Evolutionary conservation across 108 stramenopile genomes (phyloP), one percentile per base, ranked within the genome.

Genomic region (Cyclotella atomus): DNA sequence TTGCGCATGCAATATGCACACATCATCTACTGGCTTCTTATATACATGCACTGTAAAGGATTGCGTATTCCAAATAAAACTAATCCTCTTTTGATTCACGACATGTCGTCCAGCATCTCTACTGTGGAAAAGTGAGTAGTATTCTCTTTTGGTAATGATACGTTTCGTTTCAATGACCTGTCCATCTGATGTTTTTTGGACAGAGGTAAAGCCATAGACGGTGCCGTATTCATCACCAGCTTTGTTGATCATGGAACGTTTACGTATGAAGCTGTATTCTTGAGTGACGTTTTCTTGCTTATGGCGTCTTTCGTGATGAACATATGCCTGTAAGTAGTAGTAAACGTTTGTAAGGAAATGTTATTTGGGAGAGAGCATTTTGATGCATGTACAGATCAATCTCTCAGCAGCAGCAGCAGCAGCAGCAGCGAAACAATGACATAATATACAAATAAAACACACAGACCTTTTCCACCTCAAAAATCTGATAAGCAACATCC

Each of bases 1-100:
- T 66, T 95, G 94, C 8, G 89, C 89, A 81, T 95, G 94, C 43
- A 95, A 76, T 64, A 95, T 91, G 55, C 87, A 88, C 12, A 92
- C 24, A 54, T 86, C 89, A 35, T 45, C 24, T 1, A 82, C 75
- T 25, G 92, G 91, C 54, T 81, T 69, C 66, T 85, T 30, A 71
- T 89, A 93, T 30, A 86, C 67, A 71, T 93, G 91, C 33, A 95
- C 76, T 14, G 70, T 87, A 67, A 93, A 92, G 47, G 75, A 83
- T 68, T 92, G 89, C 21, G 79, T 76, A 21, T 91, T 87, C 79
- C 87, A 93, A 27, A 96, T 59, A 63, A 96, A 96, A 56, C 82
- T 80, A 29, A 93, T 85, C 6, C 95, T 84, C 54, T 84, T 66
- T 64, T 96, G 95, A 46, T 70, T 62, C 17, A 96, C 89, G 53